Conservation (phyloP, 2,329 filamentous ascomycete genomes). For the Coniella lustricola region DNA sequence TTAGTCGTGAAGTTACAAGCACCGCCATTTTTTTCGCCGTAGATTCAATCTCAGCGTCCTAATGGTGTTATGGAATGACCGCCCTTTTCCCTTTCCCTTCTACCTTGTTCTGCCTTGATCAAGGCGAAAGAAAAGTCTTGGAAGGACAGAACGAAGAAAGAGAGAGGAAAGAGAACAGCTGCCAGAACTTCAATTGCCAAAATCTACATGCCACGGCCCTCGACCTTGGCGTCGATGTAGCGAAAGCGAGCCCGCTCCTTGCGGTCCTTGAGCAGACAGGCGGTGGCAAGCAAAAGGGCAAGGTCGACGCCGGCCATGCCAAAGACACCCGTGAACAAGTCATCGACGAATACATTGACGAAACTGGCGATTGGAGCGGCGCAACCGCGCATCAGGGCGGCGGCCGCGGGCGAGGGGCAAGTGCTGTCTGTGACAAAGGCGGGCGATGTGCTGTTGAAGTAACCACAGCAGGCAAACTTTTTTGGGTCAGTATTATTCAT, state of each 20-base stretch:
- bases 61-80: too few species aligned
- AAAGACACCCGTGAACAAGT: conserved; percentile 73
- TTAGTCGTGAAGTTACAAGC: too few species aligned
- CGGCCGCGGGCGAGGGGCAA: conserved; percentile 64
- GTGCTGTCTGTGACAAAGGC: conserved; percentile 62
- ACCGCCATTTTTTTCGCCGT: too few species aligned
- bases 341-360: conserved; percentile 64
- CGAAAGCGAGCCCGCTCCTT: conserved; percentile 73
- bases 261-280: conserved; percentile 72
- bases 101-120: background rate
- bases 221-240: conserved; percentile 74
- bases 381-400: conserved; percentile 64
- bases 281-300: conserved; percentile 61
- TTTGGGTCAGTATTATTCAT: too few species aligned
- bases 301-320: conserved; percentile 69
- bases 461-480: conserved; percentile 81
- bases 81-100: too few species aligned
- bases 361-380: conserved; percentile 60
- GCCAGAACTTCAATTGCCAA: background rate
- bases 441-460: conserved; percentile 63
- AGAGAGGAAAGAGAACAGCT: background rate
- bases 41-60: too few species aligned
- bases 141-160: too few species aligned
- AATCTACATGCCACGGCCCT: conserved; percentile 26
- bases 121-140: background rate